Percentiles rank a stretch among this genome's conserved stretches.
These are phyloP conservation scores for Fusarium sp. DNA, from an alignment of 2,329 filamentous ascomycete genomes.

Conservation along the genomic window DNA sequence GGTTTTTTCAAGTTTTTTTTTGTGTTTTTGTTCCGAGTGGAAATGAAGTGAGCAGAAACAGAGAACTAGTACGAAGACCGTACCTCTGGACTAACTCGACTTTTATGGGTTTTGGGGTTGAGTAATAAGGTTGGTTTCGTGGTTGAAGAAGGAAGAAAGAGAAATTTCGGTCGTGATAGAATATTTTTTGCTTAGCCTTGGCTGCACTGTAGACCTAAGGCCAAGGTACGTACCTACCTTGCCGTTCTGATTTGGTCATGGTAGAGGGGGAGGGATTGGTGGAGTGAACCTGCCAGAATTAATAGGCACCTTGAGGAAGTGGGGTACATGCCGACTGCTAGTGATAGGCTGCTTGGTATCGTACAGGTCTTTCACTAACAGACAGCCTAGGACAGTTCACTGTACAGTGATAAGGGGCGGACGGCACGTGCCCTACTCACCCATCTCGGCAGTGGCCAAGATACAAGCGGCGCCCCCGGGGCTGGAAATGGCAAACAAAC, in stretches of 20 bases:
- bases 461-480: conserved; percentile 33
- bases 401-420: conserved; percentile 6
- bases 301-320: neutral
- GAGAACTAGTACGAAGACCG: conserved; percentile 66
- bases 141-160: conserved; percentile 53
- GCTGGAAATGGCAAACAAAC: conserved; percentile 19
- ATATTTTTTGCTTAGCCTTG: conserved; percentile 46
- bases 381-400: neutral
- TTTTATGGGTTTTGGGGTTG: conserved; percentile 54
- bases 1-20: conserved; percentile 69
- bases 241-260: conserved; percentile 30
- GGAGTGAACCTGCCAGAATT: conserved; percentile 35
- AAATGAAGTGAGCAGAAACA: conserved; percentile 65
- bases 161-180: conserved; percentile 48
- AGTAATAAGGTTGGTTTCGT: conserved; percentile 60
- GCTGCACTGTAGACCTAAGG: conserved; percentile 32
- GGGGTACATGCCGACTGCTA: conserved; percentile 21
- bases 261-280: conserved; percentile 37
- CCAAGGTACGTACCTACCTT: conserved; percentile 28
- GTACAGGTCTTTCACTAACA: conserved; percentile 25
- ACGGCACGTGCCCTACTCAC: conserved; percentile 27
- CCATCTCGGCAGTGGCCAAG: conserved; percentile 33
- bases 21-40: conserved; percentile 59
- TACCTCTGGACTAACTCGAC: conserved; percentile 63
- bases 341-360: conserved; percentile 19